Percentiles rank a stretch among this genome's conserved stretches.
Conservation (phyloP, 2,329 filamentous ascomycete species). For the Chaetomium globosum region DNA sequence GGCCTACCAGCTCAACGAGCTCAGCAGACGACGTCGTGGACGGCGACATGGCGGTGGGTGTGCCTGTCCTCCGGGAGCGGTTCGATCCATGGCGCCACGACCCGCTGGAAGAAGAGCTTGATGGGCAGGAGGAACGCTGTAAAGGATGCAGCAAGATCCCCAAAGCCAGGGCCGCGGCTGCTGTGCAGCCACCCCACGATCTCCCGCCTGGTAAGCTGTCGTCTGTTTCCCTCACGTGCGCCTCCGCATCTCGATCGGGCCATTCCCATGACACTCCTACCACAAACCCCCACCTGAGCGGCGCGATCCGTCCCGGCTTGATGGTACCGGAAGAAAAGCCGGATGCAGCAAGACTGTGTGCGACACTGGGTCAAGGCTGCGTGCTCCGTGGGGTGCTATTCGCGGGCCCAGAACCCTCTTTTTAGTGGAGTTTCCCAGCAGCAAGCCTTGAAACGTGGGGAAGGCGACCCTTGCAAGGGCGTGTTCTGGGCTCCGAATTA, state of each 20-base stretch:
- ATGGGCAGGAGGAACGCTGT: constrained; percentile 32
- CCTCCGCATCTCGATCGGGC: constrained; percentile 10
- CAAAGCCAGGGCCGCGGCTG: constrained; percentile 29
- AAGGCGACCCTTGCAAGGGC: constrained; percentile 19
- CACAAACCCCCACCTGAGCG: constrained; percentile 25
- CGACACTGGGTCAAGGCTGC: background rate
- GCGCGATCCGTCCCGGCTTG: constrained; percentile 16
- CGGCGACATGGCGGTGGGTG: constrained; percentile 34
- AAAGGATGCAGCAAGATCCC: constrained; percentile 35
- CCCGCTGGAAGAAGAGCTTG: constrained; percentile 19
- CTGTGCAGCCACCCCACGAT: constrained; percentile 18
- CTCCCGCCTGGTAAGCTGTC: constrained; percentile 29
- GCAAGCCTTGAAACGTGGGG: constrained; percentile 27
- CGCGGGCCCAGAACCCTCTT: background rate
- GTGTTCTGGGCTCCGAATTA: constrained; percentile 22
- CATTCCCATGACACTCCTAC: background rate
- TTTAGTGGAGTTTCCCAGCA: constrained; percentile 21
- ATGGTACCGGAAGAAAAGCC: background rate
- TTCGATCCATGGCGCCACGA: constrained; percentile 36
- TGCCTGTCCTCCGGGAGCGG: constrained; percentile 32
- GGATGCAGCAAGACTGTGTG: background rate
- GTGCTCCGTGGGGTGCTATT: constrained; percentile 23
- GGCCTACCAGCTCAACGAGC: constrained; percentile 26
- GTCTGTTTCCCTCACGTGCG: constrained; percentile 9
- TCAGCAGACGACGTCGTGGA: constrained; percentile 6